phyloP scores from a whole-genome alignment of 2,329 filamentous ascomycete genomes.

The Xylariomycetidae sp. region DNA sequence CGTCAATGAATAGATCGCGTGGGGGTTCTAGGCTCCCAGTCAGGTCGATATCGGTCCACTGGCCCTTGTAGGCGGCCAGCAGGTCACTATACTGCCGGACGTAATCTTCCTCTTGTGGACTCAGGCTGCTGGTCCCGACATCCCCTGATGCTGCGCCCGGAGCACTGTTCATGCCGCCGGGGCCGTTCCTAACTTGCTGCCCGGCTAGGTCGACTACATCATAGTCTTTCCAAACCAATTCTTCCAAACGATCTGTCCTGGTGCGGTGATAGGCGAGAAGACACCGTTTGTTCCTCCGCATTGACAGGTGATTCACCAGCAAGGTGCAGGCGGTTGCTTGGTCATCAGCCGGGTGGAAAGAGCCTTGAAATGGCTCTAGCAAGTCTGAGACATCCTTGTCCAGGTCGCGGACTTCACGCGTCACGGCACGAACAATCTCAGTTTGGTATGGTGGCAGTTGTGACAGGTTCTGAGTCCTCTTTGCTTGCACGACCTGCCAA shows the following conservation, averaged over 20 bases:
- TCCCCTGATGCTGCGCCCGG: constrained; percentile 36
- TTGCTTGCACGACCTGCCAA: constrained; percentile 82
- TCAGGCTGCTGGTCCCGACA: constrained; percentile 66
- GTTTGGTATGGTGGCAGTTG: constrained; percentile 89
- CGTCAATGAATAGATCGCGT: constrained; percentile 94
- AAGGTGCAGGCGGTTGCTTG: constrained; percentile 82
- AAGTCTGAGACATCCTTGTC: constrained; percentile 78
- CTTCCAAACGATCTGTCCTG: constrained; percentile 84
- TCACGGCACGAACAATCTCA: constrained; percentile 80
- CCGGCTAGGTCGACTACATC: constrained; percentile 70
- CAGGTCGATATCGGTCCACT: constrained; percentile 96
- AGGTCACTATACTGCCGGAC: constrained; percentile 87
- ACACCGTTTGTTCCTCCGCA: constrained; percentile 94
- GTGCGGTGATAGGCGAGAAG: constrained; percentile 90
- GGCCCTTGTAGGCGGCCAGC: constrained; percentile 92
- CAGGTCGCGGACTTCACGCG: constrained; percentile 87
- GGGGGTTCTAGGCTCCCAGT: constrained; percentile 92
- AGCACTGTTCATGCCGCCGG: constrained; percentile 27
- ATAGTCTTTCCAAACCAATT: constrained; percentile 84
- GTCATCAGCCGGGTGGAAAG: constrained; percentile 78
- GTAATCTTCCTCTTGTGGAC: constrained; percentile 95
- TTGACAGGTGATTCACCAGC: constrained; percentile 88
- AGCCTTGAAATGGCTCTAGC: constrained; percentile 74
- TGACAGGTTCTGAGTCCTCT: constrained; percentile 80
- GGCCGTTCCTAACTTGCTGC: constrained; percentile 43